Percentiles rank a stretch among this genome's conserved stretches.
Conservation (phyloP, 306 rosid genomes). For the Glycine latifolia region DNA sequence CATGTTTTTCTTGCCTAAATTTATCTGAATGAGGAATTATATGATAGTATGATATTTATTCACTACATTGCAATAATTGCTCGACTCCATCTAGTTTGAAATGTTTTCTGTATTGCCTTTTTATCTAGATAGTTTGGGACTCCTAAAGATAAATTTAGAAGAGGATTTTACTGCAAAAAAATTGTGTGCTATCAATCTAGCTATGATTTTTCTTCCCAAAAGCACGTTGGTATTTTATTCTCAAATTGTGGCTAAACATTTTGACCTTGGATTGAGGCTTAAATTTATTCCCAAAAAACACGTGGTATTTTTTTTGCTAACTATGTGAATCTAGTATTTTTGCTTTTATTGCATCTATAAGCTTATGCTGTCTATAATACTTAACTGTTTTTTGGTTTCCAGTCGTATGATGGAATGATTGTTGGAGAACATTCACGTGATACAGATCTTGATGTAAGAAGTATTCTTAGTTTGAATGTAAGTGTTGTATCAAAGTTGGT, state of each 20-base stretch:
- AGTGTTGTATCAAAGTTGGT: conserved; percentile 32
- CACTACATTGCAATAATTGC: conserved; percentile 3
- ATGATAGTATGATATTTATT: conserved; percentile 6
- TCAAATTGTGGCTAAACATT: conserved; percentile 2
- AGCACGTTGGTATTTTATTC: conserved; percentile 8
- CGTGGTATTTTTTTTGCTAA: too few relatives aligned
- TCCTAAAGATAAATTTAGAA: neutral
- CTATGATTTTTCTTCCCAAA: conserved; percentile 32
- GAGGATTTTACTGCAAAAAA: neutral
- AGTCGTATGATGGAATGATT: conserved; percentile 98
- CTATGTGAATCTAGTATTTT: conserved; percentile 10
- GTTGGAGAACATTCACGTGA: conserved; percentile 96
- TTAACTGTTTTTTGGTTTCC: conserved; percentile 46
- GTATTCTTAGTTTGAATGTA: conserved; percentile 37
- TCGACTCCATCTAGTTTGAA: neutral
- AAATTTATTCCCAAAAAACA: neutral
- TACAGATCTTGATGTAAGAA: conserved; percentile 82
- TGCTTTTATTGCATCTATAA: conserved; percentile 23
- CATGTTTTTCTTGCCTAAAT: neutral
- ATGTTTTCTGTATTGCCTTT: neutral
- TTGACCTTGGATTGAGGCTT: conserved; percentile 27
- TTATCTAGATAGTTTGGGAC: neutral
- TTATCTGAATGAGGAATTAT: conserved; percentile 22
- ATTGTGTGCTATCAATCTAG: neutral
- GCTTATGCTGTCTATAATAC: conserved; percentile 14